Conservation (phyloP, 2,329 filamentous ascomycete species). For the Diplodia seriata region DNA sequence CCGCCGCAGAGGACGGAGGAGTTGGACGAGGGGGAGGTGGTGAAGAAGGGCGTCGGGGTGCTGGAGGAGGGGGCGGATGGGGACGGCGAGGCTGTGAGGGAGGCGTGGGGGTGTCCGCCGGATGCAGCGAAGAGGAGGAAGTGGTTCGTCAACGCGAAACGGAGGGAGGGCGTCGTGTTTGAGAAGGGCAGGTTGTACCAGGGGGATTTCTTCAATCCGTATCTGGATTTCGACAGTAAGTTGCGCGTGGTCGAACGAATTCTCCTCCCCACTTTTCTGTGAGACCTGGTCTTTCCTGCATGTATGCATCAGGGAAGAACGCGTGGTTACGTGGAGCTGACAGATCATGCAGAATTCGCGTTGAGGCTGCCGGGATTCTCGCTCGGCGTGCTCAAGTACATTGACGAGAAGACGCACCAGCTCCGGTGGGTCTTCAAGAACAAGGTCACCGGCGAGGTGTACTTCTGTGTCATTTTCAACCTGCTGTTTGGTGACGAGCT, state of each 20-base stretch:
- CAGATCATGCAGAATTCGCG: constrained; percentile 43
- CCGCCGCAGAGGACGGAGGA: constrained; percentile 39
- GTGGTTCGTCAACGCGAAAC: constrained; percentile 44
- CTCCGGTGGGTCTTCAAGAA: constrained; percentile 56
- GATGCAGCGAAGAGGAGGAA: constrained; percentile 55
- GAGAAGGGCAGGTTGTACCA: constrained; percentile 54
- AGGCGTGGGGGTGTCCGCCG: constrained; percentile 44
- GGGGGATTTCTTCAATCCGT: constrained; percentile 58
- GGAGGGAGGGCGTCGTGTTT: constrained; percentile 47
- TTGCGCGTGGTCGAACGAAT: not conserved
- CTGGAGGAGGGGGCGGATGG: constrained; percentile 52
- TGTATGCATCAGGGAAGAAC: not conserved
- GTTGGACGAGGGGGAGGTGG: not conserved
- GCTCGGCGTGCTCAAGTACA: constrained; percentile 54
- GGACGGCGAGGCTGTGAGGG: constrained; percentile 44
- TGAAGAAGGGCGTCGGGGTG: constrained; percentile 35
- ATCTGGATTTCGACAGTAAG: constrained; percentile 54
- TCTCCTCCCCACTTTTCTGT: not conserved
- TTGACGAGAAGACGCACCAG: constrained; percentile 57
- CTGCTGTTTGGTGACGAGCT: constrained; percentile 54
- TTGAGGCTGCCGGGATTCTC: constrained; percentile 55
- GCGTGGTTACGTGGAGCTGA: constrained; percentile 9
- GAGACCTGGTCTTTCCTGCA: not conserved
- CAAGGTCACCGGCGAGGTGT: constrained; percentile 49
- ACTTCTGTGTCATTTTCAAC: constrained; percentile 55